Percentiles rank a stretch among this genome's conserved stretches.
These are phyloP conservation scores for Saitozyma sp. DNA, from an alignment of 768 basidiomycete species.

Conservation along the genomic window DNA sequence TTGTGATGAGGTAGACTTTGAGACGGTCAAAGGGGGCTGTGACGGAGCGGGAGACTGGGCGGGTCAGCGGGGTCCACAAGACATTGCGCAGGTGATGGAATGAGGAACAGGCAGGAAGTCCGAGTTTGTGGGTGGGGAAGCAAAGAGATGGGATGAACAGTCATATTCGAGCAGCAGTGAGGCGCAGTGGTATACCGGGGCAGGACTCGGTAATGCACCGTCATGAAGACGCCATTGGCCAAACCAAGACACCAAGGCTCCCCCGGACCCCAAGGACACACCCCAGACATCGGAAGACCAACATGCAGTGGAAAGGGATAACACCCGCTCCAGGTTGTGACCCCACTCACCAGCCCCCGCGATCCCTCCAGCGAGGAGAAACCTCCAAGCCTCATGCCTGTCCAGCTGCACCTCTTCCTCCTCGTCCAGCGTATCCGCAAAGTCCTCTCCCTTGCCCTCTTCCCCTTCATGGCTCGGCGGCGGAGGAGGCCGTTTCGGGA, in stretches of 20 bases:
- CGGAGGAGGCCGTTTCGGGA: slow-evolving; percentile 37
- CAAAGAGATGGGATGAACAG: too few relatives aligned
- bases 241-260: too few relatives aligned
- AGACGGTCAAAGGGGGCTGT: slow-evolving; percentile 97
- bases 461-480: neutral
- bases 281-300: too few relatives aligned
- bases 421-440: slow-evolving; percentile 29
- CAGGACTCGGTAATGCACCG: too few relatives aligned
- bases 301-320: too few relatives aligned
- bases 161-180: too few relatives aligned
- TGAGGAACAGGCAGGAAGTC: too few relatives aligned
- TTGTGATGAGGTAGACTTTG: slow-evolving; percentile 92
- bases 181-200: too few relatives aligned
- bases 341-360: slow-evolving; percentile 79
- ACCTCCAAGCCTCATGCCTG: slow-evolving; percentile 66
- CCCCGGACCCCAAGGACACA: too few relatives aligned
- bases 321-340: too few relatives aligned
- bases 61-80: slow-evolving; percentile 8
- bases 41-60: slow-evolving; percentile 86
- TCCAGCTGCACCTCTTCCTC: slow-evolving; percentile 55
- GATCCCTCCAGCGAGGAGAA: slow-evolving; percentile 87
- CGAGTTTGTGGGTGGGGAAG: too few relatives aligned
- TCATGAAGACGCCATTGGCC: too few relatives aligned
- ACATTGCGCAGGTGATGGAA: slow-evolving; percentile 7
- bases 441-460: slow-evolving; percentile 22